phyloP scores from a whole-genome alignment of 2,329 filamentous ascomycete species.

The Chalaropsis thielavioides region DNA sequence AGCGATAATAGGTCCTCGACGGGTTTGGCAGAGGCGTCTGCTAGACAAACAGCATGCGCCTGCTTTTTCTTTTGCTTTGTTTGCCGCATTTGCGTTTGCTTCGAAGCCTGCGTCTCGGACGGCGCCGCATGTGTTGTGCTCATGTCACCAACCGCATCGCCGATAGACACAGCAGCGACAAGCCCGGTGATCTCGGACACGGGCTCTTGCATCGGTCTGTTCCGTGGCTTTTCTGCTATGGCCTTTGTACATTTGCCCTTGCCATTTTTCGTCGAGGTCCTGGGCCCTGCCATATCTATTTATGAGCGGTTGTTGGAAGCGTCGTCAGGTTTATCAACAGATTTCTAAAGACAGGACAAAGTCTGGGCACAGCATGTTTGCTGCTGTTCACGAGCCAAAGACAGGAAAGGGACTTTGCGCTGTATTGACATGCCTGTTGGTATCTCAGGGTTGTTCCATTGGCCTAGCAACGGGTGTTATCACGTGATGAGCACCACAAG shows the following conservation, averaged over 20 bases:
- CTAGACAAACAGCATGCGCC: not conserved
- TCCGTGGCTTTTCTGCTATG: not conserved
- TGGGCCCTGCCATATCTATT: not conserved
- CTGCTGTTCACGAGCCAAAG: not conserved
- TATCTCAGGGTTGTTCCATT: not conserved
- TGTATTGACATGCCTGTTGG: not conserved
- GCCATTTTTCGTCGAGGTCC: not conserved
- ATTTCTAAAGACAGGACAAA: not conserved
- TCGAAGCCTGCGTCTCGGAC: not conserved
- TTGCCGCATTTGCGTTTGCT: not conserved
- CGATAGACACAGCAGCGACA: constrained; percentile 1
- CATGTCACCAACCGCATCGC: not conserved
- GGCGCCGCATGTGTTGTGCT: not conserved
- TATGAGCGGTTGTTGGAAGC: not conserved
- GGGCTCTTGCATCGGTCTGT: not conserved
- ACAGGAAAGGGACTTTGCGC: not conserved
- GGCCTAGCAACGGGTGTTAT: not conserved
- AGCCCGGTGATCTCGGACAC: not conserved
- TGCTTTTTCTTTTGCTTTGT: not conserved
- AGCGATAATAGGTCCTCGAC: not conserved
- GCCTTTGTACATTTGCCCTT: not conserved
- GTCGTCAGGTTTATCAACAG: not conserved
- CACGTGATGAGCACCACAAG: not conserved
- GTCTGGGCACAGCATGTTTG: not conserved
- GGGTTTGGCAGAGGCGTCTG: not conserved